These are phyloP conservation scores for Podila epicladia DNA, from an alignment of 192 early-diverging fungal species.

Conservation along the genomic window DNA sequence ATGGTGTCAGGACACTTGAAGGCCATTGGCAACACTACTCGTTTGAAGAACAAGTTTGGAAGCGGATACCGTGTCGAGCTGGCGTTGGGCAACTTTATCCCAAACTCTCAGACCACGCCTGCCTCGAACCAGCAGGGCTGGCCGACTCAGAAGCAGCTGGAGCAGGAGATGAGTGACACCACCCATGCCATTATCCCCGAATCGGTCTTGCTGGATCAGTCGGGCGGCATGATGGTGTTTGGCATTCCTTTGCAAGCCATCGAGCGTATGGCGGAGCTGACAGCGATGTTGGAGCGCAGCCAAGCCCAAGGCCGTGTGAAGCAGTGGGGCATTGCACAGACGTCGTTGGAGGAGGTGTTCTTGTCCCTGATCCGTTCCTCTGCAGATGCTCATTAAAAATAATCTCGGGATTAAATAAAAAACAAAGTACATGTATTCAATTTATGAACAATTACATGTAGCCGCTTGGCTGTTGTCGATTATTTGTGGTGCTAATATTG, in stretches of 20 bases:
- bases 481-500: not conserved
- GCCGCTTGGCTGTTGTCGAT: slow-evolving; percentile 3
- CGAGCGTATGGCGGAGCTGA: slow-evolving; percentile 57
- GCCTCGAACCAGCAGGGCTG: not conserved
- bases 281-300: slow-evolving; percentile 63
- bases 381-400: slow-evolving; percentile 30
- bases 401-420: not conserved
- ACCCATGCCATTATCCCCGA: slow-evolving; percentile 45
- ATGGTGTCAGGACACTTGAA: slow-evolving; percentile 70
- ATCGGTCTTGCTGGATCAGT: slow-evolving; percentile 72
- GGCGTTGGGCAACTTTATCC: slow-evolving; percentile 53
- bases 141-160: slow-evolving; percentile 52
- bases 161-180: slow-evolving; percentile 43
- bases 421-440: not conserved
- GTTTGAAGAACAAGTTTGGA: slow-evolving; percentile 78
- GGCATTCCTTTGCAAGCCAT: slow-evolving; percentile 63
- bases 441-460: slow-evolving; percentile 21
- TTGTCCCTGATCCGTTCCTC: slow-evolving; percentile 49
- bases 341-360: slow-evolving; percentile 76
- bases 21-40: slow-evolving; percentile 69
- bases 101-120: slow-evolving; percentile 15
- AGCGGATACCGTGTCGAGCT: slow-evolving; percentile 78
- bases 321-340: slow-evolving; percentile 74
- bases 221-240: slow-evolving; percentile 71
- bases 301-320: slow-evolving; percentile 53